Conservation (phyloP, 2,329 filamentous ascomycete genomes). For the Aspergillus ochraceoroseus region DNA sequence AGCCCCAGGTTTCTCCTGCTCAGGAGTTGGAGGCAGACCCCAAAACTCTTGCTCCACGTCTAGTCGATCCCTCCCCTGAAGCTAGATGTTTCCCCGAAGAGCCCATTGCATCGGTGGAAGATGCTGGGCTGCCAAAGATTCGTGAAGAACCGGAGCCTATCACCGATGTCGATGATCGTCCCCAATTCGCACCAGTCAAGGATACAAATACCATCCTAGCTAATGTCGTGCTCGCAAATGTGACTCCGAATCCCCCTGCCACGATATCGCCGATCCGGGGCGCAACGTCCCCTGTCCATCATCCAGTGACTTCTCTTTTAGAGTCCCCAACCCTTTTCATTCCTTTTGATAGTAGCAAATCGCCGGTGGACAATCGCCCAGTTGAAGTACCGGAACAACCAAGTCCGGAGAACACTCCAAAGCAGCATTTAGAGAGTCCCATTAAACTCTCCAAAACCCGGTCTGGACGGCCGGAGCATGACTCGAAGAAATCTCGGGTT, state of each 20-base stretch:
- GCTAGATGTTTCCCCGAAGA: not conserved
- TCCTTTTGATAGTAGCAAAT: constrained; percentile 1
- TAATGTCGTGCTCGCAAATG: not conserved
- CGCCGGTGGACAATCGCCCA: not conserved
- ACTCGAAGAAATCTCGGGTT: constrained; percentile 21
- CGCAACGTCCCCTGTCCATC: constrained; percentile 1
- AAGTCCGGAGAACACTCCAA: constrained; percentile 14
- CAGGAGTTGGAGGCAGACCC: not conserved
- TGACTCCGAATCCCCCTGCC: not conserved
- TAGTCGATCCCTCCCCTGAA: not conserved
- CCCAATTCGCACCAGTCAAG: not conserved
- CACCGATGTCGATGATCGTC: not conserved
- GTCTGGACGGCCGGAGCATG: constrained; percentile 20
- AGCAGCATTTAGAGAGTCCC: constrained; percentile 32
- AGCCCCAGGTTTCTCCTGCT: not conserved
- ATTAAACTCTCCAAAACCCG: constrained; percentile 31
- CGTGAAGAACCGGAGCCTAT: not conserved
- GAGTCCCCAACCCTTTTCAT: constrained; percentile 9
- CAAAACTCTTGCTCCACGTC: not conserved
- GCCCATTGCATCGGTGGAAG: not conserved
- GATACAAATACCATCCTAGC: not conserved
- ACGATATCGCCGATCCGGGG: not conserved
- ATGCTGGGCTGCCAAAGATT: not conserved
- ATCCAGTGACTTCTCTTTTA: constrained; percentile 3
- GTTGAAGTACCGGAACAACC: constrained; percentile 2